phyloP scores from a whole-genome alignment of 176 grass and related monocot genomes.

The Oryza longistaminata region DNA sequence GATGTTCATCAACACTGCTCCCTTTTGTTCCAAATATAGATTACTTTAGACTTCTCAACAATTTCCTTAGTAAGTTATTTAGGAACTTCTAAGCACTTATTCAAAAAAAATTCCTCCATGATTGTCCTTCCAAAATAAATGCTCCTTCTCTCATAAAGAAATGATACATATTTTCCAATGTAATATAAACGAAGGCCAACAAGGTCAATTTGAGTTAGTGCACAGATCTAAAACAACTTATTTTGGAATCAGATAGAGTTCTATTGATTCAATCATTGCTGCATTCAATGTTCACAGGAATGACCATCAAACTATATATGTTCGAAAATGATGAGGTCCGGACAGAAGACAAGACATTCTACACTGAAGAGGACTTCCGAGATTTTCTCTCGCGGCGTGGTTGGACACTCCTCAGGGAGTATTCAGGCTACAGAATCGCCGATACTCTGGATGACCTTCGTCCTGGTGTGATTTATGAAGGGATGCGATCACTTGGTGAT shows the following conservation, averaged over 20 bases:
- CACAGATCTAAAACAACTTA: not conserved
- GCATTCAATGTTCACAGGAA: slow-evolving; percentile 43
- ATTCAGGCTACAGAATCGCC: slow-evolving; percentile 56
- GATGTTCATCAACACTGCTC: not conserved
- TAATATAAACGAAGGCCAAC: not conserved
- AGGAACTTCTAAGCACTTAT: not conserved
- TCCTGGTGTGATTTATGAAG: slow-evolving; percentile 72
- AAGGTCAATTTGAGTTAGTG: not conserved
- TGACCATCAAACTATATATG: slow-evolving; percentile 78
- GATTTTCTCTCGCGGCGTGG: slow-evolving; percentile 63
- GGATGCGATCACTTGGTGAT: slow-evolving; percentile 56
- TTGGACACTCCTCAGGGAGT: slow-evolving; percentile 74
- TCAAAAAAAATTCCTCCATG: not conserved
- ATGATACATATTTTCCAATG: not conserved
- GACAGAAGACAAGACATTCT: slow-evolving; percentile 87
- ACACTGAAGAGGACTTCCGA: slow-evolving; percentile 81
- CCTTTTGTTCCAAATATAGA: not conserved
- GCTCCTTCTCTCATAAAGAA: not conserved
- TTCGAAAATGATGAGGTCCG: slow-evolving; percentile 67
- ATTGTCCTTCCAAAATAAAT: not conserved
- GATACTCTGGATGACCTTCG: slow-evolving; percentile 79
- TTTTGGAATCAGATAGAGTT: not conserved
- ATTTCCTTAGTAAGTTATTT: not conserved
- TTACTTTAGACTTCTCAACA: not conserved
- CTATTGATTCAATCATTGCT: not conserved